Conservation (phyloP, 306 rosid genomes). For the Acacia acuminata region DNA sequence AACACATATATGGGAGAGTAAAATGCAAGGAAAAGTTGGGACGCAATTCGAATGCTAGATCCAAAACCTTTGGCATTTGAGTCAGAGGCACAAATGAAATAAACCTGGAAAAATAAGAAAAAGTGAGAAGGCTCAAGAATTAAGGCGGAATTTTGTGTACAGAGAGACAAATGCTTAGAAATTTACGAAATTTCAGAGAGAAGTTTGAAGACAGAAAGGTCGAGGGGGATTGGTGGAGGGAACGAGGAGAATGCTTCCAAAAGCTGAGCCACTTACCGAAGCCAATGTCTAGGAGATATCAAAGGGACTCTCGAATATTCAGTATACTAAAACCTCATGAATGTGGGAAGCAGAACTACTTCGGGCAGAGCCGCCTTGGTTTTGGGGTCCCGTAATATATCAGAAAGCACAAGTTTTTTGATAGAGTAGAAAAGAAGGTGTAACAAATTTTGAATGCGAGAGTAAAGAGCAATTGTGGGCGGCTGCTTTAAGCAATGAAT, state of each 20-base stretch:
- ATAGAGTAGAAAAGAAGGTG: background rate
- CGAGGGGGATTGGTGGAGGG: conserved; percentile 31
- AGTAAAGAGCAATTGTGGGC: background rate
- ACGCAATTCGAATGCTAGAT: conserved; percentile 30
- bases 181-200: conserved; percentile 35
- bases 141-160: conserved; percentile 43
- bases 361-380: conserved; percentile 44
- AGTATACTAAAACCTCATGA: conserved; percentile 7
- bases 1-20: conserved; percentile 17
- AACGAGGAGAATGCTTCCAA: conserved; percentile 42
- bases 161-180: conserved; percentile 50
- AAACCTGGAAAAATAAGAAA: background rate
- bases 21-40: conserved; percentile 16
- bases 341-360: conserved; percentile 45
- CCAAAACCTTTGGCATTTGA: conserved; percentile 1
- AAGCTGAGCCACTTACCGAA: conserved; percentile 30
- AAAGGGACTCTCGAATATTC: conserved; percentile 7
- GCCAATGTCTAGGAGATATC: conserved; percentile 43
- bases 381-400: conserved; percentile 17
- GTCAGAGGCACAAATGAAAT: conserved; percentile 2
- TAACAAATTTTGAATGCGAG: conserved; percentile 19
- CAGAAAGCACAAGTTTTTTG: background rate
- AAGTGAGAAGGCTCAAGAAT: conserved; percentile 37
- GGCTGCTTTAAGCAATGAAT: background rate
- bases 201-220: conserved; percentile 36